Conservation (phyloP, 495 filamentous ascomycete genomes). For the Xylaria longipes region DNA sequence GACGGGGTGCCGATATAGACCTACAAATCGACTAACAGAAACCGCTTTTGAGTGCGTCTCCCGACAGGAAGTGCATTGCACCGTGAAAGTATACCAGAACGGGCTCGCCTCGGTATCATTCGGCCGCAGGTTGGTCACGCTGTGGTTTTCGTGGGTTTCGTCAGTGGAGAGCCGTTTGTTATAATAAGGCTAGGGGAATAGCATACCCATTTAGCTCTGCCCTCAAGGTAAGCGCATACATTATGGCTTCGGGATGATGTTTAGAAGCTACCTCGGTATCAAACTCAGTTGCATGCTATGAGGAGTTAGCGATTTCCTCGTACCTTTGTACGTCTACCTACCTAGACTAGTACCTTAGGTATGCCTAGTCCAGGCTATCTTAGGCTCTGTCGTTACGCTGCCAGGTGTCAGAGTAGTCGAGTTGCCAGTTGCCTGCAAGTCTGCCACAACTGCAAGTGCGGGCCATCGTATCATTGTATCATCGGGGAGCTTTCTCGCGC, state of each 20-base stretch:
- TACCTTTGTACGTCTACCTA: too few species aligned
- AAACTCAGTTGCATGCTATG: not conserved
- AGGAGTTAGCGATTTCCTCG: not conserved
- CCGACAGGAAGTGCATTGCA: conserved; percentile 93
- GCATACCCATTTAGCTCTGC: conserved; percentile 76
- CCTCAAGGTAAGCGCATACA: conserved; percentile 79
- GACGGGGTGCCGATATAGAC: conserved; percentile 31
- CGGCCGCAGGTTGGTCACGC: conserved; percentile 87
- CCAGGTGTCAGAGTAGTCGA: not conserved
- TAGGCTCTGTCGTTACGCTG: not conserved
- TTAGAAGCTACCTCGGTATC: not conserved
- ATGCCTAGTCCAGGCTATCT: not conserved
- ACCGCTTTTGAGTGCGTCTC: conserved; percentile 90
- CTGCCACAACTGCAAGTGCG: not conserved
- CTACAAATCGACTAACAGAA: conserved; percentile 86
- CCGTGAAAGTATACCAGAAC: conserved; percentile 95
- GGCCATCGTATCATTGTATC: not conserved
- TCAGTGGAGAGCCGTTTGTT: conserved; percentile 30
- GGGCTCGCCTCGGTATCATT: conserved; percentile 78
- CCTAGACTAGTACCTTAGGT: not conserved
- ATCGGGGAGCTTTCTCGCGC: not conserved
- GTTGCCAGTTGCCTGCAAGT: not conserved
- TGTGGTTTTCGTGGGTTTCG: conserved; percentile 43
- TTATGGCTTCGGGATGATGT: conserved; percentile 45
- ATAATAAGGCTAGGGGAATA: conserved; percentile 23